Conservation (phyloP, 1,284 basidiomycete species). For the Stereum hirsutum region DNA sequence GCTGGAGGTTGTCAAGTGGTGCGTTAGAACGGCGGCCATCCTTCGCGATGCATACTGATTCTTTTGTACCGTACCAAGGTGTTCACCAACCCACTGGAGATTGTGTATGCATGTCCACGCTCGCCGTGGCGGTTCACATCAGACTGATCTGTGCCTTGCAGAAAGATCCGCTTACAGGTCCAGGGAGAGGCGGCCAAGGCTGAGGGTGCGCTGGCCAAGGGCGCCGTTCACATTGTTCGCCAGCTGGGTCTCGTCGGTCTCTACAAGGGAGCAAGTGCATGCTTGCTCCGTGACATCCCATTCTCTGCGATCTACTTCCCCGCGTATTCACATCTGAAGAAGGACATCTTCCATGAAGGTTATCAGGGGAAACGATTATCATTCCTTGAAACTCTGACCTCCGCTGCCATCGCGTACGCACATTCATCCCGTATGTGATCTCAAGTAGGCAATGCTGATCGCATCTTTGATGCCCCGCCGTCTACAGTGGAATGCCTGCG, state of each 20-base stretch:
- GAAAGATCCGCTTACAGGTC: constrained; percentile 95
- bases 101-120: constrained; percentile 51
- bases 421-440: constrained; percentile 15
- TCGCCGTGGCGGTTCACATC: not conserved
- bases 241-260: constrained; percentile 89
- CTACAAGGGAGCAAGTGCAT: constrained; percentile 87
- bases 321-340: constrained; percentile 80
- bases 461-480: constrained; percentile 8
- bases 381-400: constrained; percentile 83
- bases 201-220: constrained; percentile 70
- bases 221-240: constrained; percentile 88
- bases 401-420: constrained; percentile 75
- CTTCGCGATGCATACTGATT: not conserved
- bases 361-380: constrained; percentile 88
- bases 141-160: constrained; percentile 20
- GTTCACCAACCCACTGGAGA: constrained; percentile 94
- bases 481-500: constrained; percentile 85
- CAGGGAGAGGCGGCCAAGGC: constrained; percentile 91
- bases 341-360: constrained; percentile 94
- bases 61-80: constrained; percentile 37
- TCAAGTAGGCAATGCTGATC: constrained; percentile 7
- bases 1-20: constrained; percentile 98
- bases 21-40: constrained; percentile 25
- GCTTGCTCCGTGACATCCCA: constrained; percentile 88
- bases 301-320: constrained; percentile 85